Evolutionary conservation across 2,329 filamentous ascomycete genomes (phyloP), one percentile per base, ranked within the genome.

Genomic region (Aspergillus spinulosporus): DNA sequence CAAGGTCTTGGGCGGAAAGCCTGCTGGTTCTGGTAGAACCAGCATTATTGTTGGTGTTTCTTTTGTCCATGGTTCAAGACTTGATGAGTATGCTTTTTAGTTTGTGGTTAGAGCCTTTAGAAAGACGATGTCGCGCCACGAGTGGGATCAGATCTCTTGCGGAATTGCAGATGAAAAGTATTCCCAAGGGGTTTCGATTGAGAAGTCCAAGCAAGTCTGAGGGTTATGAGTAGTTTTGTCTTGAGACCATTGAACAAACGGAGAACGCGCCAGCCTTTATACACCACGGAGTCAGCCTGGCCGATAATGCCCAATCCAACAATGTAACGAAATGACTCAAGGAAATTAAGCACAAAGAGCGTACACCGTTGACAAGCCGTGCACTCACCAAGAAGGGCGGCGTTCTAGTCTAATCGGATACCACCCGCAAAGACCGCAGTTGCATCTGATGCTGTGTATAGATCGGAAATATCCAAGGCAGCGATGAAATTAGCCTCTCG

Each of bases 1-100:
- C 60, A 15, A 62, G 58, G 37, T 56, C 52, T 5, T 42, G 51
- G 7, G 8, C 12, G 5, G 15, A 31, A 4, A 34, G 31, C 26
- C 47, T 52, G 54, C 15, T 40, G 2, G 29, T 11, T 6, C 21
- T 5, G n/a, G 48, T 40, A 21, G 21, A 21, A 21, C 21, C 34
- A 12, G 34, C 34, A 21, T 12, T 21, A 12, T 37, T 37, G 34
- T 9, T 46, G 3, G 36, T 7, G 42, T 36, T 50, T 21, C n/a
- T 51, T 15, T 47, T 40, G 14, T 51, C 48, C 54, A 56, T 56
- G 7, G 21, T 48, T 39, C 8, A 31, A 28, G 2, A 4, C n/a
- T 47, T 11, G 29, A 21, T 32, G 43, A 8, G n/a, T 32, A 28
- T 8, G 26, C 15, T 3, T 26, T 28, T 44, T 21, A 21, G 21